Evolutionary conservation across 129 eudicot species (phyloP).

Genomic region (Deinandra increscens): DNA sequence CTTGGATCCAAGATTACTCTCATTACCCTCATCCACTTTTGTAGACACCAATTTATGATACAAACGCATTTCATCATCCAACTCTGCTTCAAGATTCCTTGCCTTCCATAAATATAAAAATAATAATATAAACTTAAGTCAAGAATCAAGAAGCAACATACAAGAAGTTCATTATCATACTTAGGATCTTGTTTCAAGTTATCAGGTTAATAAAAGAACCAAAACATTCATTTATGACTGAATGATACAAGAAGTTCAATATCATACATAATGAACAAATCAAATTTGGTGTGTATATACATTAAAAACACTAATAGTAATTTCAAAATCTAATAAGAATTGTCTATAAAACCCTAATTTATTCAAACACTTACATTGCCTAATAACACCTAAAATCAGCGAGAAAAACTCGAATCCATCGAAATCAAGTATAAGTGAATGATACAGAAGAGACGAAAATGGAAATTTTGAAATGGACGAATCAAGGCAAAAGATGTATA

Average conservation of each 20-base stretch:
- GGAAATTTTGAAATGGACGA: not conserved
- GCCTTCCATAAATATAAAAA: constrained; percentile 44
- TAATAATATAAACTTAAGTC: not conserved
- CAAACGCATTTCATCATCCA: constrained; percentile 93
- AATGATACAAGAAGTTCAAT: no score
- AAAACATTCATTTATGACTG: not conserved
- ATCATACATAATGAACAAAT: no score
- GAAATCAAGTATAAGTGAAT: not conserved
- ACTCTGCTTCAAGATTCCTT: constrained; percentile 93
- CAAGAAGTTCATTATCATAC: not conserved
- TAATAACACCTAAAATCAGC: not conserved
- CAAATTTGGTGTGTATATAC: not conserved
- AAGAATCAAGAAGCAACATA: constrained; percentile 7
- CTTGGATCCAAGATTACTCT: constrained; percentile 68
- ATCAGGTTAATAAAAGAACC: not conserved
- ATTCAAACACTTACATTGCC: not conserved
- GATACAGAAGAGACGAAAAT: not conserved
- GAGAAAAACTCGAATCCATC: not conserved
- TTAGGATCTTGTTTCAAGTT: not conserved
- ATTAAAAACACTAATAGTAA: not conserved
- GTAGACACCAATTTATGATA: constrained; percentile 71
- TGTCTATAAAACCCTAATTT: constrained; percentile 24
- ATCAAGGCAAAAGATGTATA: not conserved
- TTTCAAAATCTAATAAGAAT: not conserved
- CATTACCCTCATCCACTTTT: constrained; percentile 59